Evolutionary conservation across 352 stramenopile species (phyloP).

Genomic region (Pythium coloratum): DNA sequence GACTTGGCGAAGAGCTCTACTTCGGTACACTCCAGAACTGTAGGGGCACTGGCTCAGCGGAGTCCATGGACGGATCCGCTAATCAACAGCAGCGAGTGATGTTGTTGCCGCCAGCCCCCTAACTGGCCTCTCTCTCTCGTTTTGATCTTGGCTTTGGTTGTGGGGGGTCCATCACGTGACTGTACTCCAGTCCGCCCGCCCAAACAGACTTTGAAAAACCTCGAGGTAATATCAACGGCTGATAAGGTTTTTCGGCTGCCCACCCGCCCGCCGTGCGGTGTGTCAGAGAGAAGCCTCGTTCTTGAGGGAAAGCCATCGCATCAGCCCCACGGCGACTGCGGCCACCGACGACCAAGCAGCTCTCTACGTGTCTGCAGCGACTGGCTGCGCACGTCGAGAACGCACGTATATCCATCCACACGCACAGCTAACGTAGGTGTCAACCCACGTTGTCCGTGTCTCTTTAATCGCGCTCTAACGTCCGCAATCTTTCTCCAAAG

Average conservation of each 20-base stretch:
- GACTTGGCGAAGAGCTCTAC: background rate
- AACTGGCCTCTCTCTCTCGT: background rate
- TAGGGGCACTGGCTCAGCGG: background rate
- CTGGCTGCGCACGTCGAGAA: background rate
- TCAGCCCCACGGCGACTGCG: constrained; percentile 3
- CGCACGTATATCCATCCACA: background rate
- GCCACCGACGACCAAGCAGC: background rate
- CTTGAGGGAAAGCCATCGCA: constrained; percentile 24
- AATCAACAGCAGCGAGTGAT: constrained; percentile 1
- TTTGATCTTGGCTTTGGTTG: background rate
- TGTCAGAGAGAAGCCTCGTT: constrained; percentile 27
- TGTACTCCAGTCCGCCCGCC: background rate
- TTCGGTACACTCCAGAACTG: background rate
- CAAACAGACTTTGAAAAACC: background rate
- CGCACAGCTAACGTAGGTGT: background rate
- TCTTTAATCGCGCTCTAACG: constrained; percentile 2
- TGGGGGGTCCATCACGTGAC: background rate
- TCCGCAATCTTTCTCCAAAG: background rate
- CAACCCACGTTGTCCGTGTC: background rate
- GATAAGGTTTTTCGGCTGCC: background rate
- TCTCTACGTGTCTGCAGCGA: background rate
- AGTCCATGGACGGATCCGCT: background rate
- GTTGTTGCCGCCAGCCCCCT: background rate
- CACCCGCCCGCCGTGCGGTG: constrained; percentile 8
- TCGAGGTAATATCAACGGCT: background rate